These are phyloP conservation scores for Maudiozyma humilis DNA, from an alignment of 1,139 yeast genomes.

Conservation along the genomic window DNA sequence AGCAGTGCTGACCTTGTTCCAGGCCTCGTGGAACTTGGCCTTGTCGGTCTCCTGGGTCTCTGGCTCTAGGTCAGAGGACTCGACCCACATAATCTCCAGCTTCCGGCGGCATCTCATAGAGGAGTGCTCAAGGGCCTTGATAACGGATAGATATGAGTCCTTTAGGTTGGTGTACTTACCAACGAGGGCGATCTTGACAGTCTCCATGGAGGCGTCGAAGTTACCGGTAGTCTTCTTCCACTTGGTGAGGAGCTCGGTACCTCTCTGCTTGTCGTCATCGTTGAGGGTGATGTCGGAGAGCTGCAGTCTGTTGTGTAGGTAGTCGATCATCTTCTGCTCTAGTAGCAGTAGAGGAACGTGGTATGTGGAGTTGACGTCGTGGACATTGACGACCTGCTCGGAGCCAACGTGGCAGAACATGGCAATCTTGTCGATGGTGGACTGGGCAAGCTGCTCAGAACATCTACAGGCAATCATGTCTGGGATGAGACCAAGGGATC, in stretches of 20 bases:
- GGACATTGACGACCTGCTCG: conserved; percentile 92
- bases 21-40: conserved; percentile 82
- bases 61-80: conserved; percentile 81
- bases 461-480: conserved; percentile 98
- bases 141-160: conserved; percentile 90
- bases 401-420: conserved; percentile 99
- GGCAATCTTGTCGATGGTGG: conserved; percentile 88
- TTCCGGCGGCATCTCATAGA: conserved; percentile 82
- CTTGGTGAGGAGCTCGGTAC: conserved; percentile 58
- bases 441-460: conserved; percentile 66
- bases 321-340: conserved; percentile 79
- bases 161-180: conserved; percentile 95
- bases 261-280: conserved; percentile 50
- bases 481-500: conserved; percentile 90
- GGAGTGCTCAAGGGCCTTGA: conserved; percentile 90
- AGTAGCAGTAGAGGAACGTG: conserved; percentile 89
- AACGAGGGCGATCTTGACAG: conserved; percentile 88
- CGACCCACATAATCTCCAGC: conserved; percentile 91
- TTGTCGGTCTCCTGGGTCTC: conserved; percentile 55
- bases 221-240: conserved; percentile 76
- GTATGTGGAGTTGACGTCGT: conserved; percentile 93
- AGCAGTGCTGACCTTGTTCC: conserved; percentile 90
- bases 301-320: conserved; percentile 58
- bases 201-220: conserved; percentile 75
- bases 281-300: conserved; percentile 47